Percentiles rank a stretch among this genome's conserved stretches.
Conservation (phyloP, 2,329 filamentous ascomycete genomes). For the Fusarium lyarnte region DNA sequence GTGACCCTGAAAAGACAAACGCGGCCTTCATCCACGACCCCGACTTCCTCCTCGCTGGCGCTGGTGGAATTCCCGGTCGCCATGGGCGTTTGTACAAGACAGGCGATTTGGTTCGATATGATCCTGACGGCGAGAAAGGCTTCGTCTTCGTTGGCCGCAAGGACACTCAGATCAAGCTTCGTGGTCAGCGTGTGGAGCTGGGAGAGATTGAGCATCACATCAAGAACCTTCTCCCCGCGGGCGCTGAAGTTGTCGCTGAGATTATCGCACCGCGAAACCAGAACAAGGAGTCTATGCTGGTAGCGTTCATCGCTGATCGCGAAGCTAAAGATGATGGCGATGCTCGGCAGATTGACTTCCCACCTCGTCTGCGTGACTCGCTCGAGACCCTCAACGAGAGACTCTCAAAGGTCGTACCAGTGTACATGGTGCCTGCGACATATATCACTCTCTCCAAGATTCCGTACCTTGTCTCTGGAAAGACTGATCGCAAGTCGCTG, state of each 20-base stretch:
- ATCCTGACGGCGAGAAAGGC: conserved; percentile 61
- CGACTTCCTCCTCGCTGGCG: conserved; percentile 58
- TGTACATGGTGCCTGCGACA: conserved; percentile 39
- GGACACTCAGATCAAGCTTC: conserved; percentile 74
- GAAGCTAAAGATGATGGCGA: conserved; percentile 27
- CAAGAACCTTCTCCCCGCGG: conserved; percentile 50
- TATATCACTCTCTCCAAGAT: conserved; percentile 39
- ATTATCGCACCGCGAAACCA: conserved; percentile 55
- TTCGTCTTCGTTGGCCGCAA: conserved; percentile 70
- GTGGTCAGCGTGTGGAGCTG: conserved; percentile 72
- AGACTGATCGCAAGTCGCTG: conserved; percentile 38
- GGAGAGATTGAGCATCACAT: conserved; percentile 63
- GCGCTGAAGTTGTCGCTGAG: conserved; percentile 57
- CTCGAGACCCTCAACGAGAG: conserved; percentile 33
- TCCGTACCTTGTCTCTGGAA: conserved; percentile 39
- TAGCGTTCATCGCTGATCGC: conserved; percentile 39
- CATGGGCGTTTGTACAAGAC: conserved; percentile 65
- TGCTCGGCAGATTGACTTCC: conserved; percentile 31
- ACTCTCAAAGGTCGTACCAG: conserved; percentile 32
- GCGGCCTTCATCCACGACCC: conserved; percentile 67
- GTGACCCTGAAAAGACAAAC: conserved; percentile 65
- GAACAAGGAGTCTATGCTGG: conserved; percentile 43
- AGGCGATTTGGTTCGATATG: conserved; percentile 66
- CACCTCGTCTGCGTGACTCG: conserved; percentile 29
- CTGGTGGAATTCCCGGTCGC: conserved; percentile 49